Evolutionary conservation across 2,329 filamentous ascomycete genomes (phyloP), one percentile per base, ranked within the genome.

Genomic region (Monosporascus ibericus): DNA sequence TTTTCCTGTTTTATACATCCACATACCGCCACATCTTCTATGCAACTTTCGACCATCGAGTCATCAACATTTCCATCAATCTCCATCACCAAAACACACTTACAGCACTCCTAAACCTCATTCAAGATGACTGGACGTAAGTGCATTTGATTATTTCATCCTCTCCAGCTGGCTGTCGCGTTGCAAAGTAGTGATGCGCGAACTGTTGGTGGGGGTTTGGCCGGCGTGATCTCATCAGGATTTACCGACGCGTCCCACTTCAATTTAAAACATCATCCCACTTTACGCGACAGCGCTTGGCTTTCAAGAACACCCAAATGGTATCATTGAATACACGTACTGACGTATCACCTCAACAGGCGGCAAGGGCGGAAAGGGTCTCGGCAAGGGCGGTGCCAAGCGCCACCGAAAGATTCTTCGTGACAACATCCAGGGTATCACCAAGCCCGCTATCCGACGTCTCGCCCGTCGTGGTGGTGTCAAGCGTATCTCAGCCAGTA

Each of bases 391-490:
- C 64, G 92, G 92, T 75, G 92, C 92, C 78, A 97, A 96, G 88
- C 92, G 92, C 78, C 92, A 96, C 81, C 87, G 92, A 71, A 96
- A 96, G 89, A 96, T 96, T 82, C 84, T 96, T 76, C 90, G 92
- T 78, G 92, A 96, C 88, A 96, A 96, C 88, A 96, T 96, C 72
- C 92, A 96, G 81, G 92, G 92, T 79, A 96, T 96, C 73, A 96
- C 92, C 71, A 96, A 96, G 88, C 92, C 92, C 68, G 92, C 92
- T 69, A 96, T 96, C 78, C 88, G 92, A 70, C 92, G 92, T 95
- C 91, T 96, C 74, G 92, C 92, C 63, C 92, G 92, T 79, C 91
- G 92, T 94, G 92, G 92, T 77, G 92, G 92, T 92, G 92, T 96
- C 84, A 96, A 96, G 90, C 92, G 92, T 95, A 96, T 96, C 70